phyloP scores from a whole-genome alignment of 2,329 filamentous ascomycete genomes.

The Penicillium sp. region DNA sequence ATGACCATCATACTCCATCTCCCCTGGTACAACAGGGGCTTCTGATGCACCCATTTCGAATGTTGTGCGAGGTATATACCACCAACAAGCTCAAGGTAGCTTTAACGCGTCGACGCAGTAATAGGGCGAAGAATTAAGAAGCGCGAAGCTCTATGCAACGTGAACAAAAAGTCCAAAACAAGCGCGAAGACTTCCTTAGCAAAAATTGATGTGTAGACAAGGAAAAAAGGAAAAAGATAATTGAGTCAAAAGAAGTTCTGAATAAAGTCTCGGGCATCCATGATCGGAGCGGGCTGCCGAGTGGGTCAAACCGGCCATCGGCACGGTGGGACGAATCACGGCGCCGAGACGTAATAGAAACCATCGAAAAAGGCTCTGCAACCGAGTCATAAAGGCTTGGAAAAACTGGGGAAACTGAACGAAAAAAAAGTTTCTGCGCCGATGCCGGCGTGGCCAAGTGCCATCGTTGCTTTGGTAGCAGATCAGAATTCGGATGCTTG shows the following conservation, averaged over 20 bases:
- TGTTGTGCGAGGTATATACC: background rate
- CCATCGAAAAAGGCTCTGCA: constrained; percentile 2
- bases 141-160: background rate
- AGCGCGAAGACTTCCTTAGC: background rate
- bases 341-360: constrained; percentile 17
- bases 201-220: background rate
- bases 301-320: constrained; percentile 3
- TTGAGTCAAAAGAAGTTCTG: constrained; percentile 8
- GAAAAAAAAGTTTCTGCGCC: constrained; percentile 13
- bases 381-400: background rate
- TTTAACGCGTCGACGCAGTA: background rate
- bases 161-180: background rate
- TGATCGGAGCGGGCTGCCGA: constrained; percentile 3
- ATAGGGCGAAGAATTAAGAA: background rate
- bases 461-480: background rate
- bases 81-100: background rate
- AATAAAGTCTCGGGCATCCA: constrained; percentile 6
- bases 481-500: background rate
- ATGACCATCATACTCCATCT: background rate
- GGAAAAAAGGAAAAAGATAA: background rate
- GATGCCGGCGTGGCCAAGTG: constrained; percentile 13
- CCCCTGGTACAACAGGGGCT: background rate
- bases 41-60: constrained; percentile 8
- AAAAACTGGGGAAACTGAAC: constrained; percentile 15
- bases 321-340: constrained; percentile 14